phyloP scores from a whole-genome alignment of 169 alveolate genomes.

The Hepatocystis sp. region DNA sequence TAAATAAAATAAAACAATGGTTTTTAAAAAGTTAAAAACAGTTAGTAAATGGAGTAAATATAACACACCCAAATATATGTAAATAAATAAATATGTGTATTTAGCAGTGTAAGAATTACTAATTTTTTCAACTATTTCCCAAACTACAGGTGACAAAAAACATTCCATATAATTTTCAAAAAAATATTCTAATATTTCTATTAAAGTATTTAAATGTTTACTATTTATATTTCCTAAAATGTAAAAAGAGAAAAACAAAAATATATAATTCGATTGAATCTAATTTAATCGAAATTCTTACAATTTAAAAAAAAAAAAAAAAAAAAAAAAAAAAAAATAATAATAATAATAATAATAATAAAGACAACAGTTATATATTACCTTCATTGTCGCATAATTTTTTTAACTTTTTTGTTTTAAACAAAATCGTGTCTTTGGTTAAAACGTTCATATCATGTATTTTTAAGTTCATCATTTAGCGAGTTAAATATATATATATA shows the following conservation, averaged over 20 bases:
- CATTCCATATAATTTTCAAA: constrained; percentile 60
- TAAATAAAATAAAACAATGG: no score
- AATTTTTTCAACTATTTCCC: constrained; percentile 75
- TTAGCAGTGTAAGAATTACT: no score
- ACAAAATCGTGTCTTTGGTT: constrained; percentile 64
- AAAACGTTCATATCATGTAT: constrained; percentile 28
- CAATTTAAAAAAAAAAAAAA: neutral
- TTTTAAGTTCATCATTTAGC: constrained; percentile 29
- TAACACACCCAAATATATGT: no score
- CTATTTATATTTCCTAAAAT: constrained; percentile 35
- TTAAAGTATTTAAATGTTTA: constrained; percentile 52
- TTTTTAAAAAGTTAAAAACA: no score
- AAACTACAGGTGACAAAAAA: constrained; percentile 61
- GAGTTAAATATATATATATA: no score
- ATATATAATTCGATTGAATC: neutral
- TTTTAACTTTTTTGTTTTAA: constrained; percentile 67
- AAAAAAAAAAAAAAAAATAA: constrained; percentile 3
- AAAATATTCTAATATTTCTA: constrained; percentile 58
- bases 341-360: no score
- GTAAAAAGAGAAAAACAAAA: neutral
- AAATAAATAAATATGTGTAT: no score
- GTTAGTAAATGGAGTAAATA: no score
- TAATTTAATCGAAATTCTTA: neutral
- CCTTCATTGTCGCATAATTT: constrained; percentile 51
- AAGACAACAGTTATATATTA: constrained; percentile 5